A percentile compares a stretch with the other conserved stretches of the same genome.
Evolutionary conservation across 2,329 filamentous ascomycete species (phyloP).

Genomic region (Thielaviopsis cerberus): DNA sequence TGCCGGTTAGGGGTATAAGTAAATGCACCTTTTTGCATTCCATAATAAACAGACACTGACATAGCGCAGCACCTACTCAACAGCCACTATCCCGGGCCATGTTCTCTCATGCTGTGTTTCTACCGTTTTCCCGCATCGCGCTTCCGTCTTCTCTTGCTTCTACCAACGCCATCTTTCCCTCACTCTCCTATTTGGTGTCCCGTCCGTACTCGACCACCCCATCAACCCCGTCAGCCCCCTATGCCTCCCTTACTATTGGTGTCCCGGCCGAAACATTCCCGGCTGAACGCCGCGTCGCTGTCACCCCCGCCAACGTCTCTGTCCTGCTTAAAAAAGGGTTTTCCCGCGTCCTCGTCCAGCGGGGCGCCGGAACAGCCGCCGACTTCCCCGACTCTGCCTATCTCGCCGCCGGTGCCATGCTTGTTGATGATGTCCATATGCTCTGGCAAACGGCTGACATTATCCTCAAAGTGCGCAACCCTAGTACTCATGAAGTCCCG

Average conservation of each 20-base stretch:
- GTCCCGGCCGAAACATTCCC: constrained; percentile 63
- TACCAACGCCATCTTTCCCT: background rate
- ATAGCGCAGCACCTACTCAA: background rate
- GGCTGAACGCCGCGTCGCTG: constrained; percentile 63
- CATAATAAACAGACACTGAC: background rate
- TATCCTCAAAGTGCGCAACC: constrained; percentile 66
- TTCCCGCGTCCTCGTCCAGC: constrained; percentile 56
- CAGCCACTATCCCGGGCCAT: background rate
- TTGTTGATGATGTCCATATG: constrained; percentile 47
- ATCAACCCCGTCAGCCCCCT: constrained; percentile 33
- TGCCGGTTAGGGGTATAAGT: background rate
- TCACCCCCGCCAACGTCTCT: constrained; percentile 68
- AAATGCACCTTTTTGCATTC: background rate
- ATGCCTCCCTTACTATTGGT: constrained; percentile 55
- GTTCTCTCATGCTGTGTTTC: too few species aligned
- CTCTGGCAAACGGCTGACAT: constrained; percentile 64
- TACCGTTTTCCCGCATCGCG: background rate
- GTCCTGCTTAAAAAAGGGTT: constrained; percentile 76
- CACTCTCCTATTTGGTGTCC: background rate
- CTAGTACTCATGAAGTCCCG: constrained; percentile 50
- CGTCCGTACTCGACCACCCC: background rate
- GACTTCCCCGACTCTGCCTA: constrained; percentile 66
- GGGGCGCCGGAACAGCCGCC: constrained; percentile 58
- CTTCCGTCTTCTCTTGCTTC: background rate
- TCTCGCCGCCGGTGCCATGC: constrained; percentile 55